phyloP scores from a whole-genome alignment of 169 alveolate genomes.

The Cryptosporidium andersoni region DNA sequence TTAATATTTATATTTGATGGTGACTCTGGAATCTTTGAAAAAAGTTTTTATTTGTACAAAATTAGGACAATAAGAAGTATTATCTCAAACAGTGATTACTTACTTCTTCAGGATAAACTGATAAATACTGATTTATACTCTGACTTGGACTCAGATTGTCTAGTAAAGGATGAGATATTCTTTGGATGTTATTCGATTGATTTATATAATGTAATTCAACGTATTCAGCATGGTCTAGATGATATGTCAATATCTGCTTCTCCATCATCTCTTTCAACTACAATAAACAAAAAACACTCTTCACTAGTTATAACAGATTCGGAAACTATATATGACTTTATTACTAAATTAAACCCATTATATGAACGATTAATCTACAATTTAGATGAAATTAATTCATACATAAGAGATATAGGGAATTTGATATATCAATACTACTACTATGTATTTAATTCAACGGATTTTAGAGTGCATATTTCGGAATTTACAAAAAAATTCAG shows the following conservation, averaged over 20 bases:
- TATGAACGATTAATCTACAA: slow-evolving; percentile 33
- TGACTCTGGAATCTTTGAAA: slow-evolving; percentile 54
- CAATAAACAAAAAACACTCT: slow-evolving; percentile 43
- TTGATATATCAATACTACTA: slow-evolving; percentile 16
- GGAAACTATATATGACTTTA: slow-evolving; percentile 31
- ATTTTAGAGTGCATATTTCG: no score
- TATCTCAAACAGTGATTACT: slow-evolving; percentile 32
- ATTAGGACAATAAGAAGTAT: slow-evolving; percentile 35
- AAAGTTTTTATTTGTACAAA: slow-evolving; percentile 45
- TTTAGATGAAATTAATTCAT: slow-evolving; percentile 20
- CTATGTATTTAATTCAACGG: not conserved
- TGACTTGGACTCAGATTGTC: slow-evolving; percentile 1
- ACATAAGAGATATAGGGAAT: slow-evolving; percentile 22
- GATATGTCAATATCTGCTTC: slow-evolving; percentile 39
- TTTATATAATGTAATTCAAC: slow-evolving; percentile 33
- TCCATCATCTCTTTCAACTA: slow-evolving; percentile 35
- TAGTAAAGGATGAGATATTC: slow-evolving; percentile 43
- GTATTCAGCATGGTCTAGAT: slow-evolving; percentile 52
- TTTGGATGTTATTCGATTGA: slow-evolving; percentile 65
- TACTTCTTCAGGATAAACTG: slow-evolving; percentile 36
- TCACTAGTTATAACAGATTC: slow-evolving; percentile 53
- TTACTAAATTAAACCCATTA: slow-evolving; percentile 30
- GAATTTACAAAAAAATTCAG: no score
- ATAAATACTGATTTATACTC: slow-evolving; percentile 15
- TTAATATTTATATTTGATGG: slow-evolving; percentile 18